Evolutionary conservation across 345 rosid genomes (phyloP).

Genomic region (Hibiscus tridactylites): DNA sequence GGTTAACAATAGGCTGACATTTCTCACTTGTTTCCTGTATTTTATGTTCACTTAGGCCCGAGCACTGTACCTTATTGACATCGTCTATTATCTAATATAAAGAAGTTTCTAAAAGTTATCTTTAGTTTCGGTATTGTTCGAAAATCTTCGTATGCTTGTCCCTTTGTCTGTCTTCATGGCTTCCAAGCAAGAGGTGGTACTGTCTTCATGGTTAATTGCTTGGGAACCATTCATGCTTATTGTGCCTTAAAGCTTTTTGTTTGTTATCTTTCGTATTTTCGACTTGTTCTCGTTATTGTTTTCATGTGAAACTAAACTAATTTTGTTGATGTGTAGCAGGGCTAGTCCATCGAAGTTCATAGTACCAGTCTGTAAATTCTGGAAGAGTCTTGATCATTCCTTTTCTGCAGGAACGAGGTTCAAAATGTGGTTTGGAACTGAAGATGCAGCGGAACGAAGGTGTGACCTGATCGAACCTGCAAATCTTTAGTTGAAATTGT

Average conservation of each 20-base stretch:
- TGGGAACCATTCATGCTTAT: too few species aligned
- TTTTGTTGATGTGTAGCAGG: slow-evolving; percentile 29
- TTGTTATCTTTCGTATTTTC: background rate
- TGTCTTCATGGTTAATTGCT: too few species aligned
- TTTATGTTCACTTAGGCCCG: background rate
- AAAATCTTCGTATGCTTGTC: too few species aligned
- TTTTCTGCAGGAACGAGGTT: slow-evolving; percentile 81
- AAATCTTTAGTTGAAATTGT: background rate
- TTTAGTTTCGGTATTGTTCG: too few species aligned
- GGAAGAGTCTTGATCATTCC: slow-evolving; percentile 63
- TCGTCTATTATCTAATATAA: background rate
- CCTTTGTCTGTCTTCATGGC: too few species aligned
- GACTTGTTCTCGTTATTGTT: too few species aligned
- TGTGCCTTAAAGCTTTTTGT: too few species aligned
- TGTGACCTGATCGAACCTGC: slow-evolving; percentile 16
- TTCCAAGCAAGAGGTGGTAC: too few species aligned
- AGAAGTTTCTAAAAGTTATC: background rate
- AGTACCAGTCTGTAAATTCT: slow-evolving; percentile 54
- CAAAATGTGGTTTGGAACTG: slow-evolving; percentile 75
- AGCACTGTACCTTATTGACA: background rate
- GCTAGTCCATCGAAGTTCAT: slow-evolving; percentile 70
- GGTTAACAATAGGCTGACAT: background rate
- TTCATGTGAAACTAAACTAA: background rate
- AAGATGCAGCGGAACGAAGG: slow-evolving; percentile 94
- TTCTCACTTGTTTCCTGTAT: background rate